phyloP scores from a whole-genome alignment of 129 eudicot genomes.

The Centrapalus pauciflorus region DNA sequence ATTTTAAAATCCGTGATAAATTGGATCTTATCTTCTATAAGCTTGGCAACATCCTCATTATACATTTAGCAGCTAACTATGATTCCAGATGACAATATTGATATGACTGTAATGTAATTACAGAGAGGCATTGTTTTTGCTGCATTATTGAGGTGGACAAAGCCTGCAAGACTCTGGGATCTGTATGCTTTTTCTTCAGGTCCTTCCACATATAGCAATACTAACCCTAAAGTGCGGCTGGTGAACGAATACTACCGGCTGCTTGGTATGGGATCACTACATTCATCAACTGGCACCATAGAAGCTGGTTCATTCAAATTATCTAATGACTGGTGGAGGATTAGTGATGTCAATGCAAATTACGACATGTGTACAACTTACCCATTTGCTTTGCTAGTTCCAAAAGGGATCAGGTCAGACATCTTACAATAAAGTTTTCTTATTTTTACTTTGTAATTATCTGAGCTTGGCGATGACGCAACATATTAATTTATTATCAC shows the following conservation, averaged over 20 bases:
- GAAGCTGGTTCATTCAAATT: constrained; percentile 67
- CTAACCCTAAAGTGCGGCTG: constrained; percentile 74
- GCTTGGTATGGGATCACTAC: constrained; percentile 61
- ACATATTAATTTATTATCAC: not conserved
- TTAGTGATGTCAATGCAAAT: constrained; percentile 66
- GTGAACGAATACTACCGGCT: constrained; percentile 82
- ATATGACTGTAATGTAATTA: constrained; percentile 7
- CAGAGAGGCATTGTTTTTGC: constrained; percentile 81
- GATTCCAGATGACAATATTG: not conserved
- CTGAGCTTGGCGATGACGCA: not conserved
- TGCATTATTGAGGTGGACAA: constrained; percentile 64
- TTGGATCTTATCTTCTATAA: not conserved
- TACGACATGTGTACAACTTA: constrained; percentile 78
- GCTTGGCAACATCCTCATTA: not conserved
- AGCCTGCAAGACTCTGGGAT: constrained; percentile 90
- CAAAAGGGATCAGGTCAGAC: constrained; percentile 68
- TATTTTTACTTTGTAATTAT: not conserved
- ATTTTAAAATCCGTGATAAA: no score
- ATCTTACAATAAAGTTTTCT: not conserved
- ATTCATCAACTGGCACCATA: constrained; percentile 38
- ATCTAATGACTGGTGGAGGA: constrained; percentile 81
- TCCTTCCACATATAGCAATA: constrained; percentile 49
- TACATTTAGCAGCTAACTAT: not conserved
- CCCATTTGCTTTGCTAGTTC: constrained; percentile 91
- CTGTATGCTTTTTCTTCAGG: constrained; percentile 75